Base-by-base conservation (phyloP, 257 asterid species). In the Penstemon davidsonii region DNA sequence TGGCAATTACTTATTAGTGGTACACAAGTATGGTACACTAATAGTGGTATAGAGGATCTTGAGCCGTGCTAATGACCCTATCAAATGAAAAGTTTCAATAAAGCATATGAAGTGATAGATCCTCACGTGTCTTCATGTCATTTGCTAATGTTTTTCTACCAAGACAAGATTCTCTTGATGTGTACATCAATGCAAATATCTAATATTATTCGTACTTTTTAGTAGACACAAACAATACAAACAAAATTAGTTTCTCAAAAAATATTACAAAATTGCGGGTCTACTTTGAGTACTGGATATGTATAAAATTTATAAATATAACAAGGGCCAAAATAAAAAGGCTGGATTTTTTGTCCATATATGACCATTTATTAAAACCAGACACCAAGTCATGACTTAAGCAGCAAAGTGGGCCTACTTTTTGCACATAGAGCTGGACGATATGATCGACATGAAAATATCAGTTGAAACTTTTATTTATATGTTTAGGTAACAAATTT, bases 91-190 rank as follows among this genome's bases (percentile, higher is more conserved):
- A 15, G 18, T 15, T 15, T 15, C 0, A 46, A 41, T 69, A 55
- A 44, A 8, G 59, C 71, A 72, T 72, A 71, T 72, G 76, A 44
- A 37, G 10, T n/a, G 62, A 37, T 66, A 52, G 11, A 33, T 18
- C 10, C 53, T 39, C 52, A 66, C 39, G 9, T 19, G 37, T 8
- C 39, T 40, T 15, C 50, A 13, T 36, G 33, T 25, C 41, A 50
- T 9, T 41, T 2, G 55, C 18, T 39, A 10, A 8, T 54, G 5
- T n/a, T 19, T 25, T 43, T 56, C 49, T 49, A 57, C 54, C 55
- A 25, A 47, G 38, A 64, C 50, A 70, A 64, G 52, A 25, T 15
- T 15, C 18, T 15, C 18, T 15, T 15, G 18, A 15, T 15, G 18
- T 15, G 18, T 15, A 15, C 18, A 15, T 15, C 18, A 15, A 15